These are phyloP conservation scores for Populus hybrid DNA, from an alignment of 441 rosid genomes.

Conservation along the genomic window DNA sequence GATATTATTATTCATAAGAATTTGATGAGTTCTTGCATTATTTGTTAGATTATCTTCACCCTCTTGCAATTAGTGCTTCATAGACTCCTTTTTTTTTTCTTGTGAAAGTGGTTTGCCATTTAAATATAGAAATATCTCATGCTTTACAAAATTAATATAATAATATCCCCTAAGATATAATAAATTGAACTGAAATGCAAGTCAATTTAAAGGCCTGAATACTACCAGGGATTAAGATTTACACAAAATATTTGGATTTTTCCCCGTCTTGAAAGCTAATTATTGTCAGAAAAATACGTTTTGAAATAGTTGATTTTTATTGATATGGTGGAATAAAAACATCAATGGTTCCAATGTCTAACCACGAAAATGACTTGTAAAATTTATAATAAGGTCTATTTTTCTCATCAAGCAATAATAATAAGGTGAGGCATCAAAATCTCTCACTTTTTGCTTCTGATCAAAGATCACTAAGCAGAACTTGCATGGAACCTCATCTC, in stretches of 20 bases:
- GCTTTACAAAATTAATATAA: no score
- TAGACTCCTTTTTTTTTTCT: no score
- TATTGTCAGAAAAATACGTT: not conserved
- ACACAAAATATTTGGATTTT: not conserved
- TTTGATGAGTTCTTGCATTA: no score
- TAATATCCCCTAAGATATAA: no score
- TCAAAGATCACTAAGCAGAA: not conserved
- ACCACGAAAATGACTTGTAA: conserved; percentile 16
- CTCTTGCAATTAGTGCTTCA: no score
- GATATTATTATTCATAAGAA: no score
- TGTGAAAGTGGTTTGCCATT: no score
- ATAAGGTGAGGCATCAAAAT: conserved; percentile 32
- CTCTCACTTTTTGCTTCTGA: not conserved
- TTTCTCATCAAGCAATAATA: not conserved
- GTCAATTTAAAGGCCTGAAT: no score
- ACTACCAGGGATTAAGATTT: no score
- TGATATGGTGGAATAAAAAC: conserved; percentile 30
- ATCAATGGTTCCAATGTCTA: conserved; percentile 32
- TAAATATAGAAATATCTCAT: no score
- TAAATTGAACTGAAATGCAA: no score
- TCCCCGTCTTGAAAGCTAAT: not conserved
- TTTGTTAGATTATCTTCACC: not conserved
- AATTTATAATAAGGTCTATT: not conserved
- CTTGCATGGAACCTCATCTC: not conserved
- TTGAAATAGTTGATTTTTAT: not conserved